These are phyloP conservation scores for Vigna mungo DNA, from an alignment of 306 rosid species.

Conservation along the genomic window DNA sequence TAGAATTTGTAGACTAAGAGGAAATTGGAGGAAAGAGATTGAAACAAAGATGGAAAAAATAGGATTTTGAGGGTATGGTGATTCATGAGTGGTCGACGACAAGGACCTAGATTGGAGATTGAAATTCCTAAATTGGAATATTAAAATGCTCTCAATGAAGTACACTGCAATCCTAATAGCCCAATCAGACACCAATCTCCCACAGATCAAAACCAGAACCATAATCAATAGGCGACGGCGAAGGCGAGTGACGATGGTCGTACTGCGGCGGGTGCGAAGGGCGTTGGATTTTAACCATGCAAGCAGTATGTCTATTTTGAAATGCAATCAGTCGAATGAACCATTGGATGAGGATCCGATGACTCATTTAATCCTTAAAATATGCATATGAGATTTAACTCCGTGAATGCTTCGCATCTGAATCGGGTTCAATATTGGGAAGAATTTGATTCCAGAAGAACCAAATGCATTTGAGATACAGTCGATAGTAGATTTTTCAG, in stretches of 20 bases:
- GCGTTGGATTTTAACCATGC: background rate
- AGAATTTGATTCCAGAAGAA: no score
- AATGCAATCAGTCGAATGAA: background rate
- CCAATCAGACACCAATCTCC: slow-evolving; percentile 89
- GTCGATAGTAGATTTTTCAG: background rate
- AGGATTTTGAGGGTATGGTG: no score
- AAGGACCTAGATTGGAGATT: no score
- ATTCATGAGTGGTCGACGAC: no score
- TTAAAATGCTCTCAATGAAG: slow-evolving; percentile 70
- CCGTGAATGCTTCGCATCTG: background rate
- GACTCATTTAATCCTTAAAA: background rate
- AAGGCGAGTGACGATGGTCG: slow-evolving; percentile 44
- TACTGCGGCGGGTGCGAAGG: slow-evolving; percentile 45
- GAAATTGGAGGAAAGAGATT: no score
- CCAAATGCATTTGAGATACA: background rate
- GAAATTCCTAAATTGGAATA: no score
- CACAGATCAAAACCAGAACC: slow-evolving; percentile 77
- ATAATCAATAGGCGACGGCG: slow-evolving; percentile 46
- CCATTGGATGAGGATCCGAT: background rate
- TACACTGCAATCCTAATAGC: slow-evolving; percentile 60
- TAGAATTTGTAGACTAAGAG: no score
- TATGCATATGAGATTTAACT: background rate
- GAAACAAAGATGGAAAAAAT: no score
- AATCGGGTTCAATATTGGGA: background rate
- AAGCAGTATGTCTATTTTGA: background rate